Conservation (phyloP, 75 land plant species). For the Cryptomeria japonica region DNA sequence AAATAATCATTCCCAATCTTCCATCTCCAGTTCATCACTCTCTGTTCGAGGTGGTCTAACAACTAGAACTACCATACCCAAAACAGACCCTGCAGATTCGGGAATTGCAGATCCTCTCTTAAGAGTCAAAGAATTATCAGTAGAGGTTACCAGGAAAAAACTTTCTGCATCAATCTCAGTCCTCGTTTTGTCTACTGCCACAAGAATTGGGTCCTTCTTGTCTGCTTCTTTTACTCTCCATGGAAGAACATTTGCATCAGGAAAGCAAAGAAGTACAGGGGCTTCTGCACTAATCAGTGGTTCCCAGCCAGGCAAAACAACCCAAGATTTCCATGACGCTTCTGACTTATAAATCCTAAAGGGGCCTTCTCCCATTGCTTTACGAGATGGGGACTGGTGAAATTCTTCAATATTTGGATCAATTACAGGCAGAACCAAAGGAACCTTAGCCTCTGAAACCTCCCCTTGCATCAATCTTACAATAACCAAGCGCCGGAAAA, state of each 20-base stretch:
- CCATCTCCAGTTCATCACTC: conserved; percentile 38
- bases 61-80: conserved; percentile 75
- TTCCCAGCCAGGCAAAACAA: conserved; percentile 87
- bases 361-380: conserved; percentile 46
- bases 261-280: conserved; percentile 63
- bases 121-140: conserved; percentile 42
- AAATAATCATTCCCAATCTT: conserved; percentile 76
- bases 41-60: conserved; percentile 76
- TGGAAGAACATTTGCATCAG: conserved; percentile 64
- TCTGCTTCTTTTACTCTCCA: conserved; percentile 45
- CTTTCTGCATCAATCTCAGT: conserved; percentile 38
- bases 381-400: conserved; percentile 43
- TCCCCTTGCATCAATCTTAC: conserved; percentile 68
- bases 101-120: conserved; percentile 49
- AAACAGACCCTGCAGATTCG: conserved; percentile 35
- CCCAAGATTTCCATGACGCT: conserved; percentile 75
- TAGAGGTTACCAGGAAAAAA: conserved; percentile 22
- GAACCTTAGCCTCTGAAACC: conserved; percentile 55
- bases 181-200: conserved; percentile 62
- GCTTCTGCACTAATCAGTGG: conserved; percentile 48
- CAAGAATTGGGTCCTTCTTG: conserved; percentile 62
- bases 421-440: conserved; percentile 69
- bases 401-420: conserved; percentile 36
- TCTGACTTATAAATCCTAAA: conserved; percentile 71
- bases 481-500: conserved; percentile 39